Evolutionary conservation across 108 stramenopile genomes (phyloP).

Genomic region (Fistulifera pelliculosa): DNA sequence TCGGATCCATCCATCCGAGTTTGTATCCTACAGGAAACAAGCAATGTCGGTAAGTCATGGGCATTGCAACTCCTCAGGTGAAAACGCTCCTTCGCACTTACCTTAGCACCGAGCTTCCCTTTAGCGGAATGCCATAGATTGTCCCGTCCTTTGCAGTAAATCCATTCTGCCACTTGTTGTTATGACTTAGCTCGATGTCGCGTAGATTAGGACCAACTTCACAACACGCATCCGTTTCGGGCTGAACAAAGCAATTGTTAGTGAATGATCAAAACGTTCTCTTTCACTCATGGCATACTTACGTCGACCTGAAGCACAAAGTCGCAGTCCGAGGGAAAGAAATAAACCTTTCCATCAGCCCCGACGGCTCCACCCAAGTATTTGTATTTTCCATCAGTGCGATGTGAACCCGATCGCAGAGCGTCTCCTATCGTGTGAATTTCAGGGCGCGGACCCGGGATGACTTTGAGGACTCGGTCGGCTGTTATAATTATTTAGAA

Average conservation of each 20-base stretch:
- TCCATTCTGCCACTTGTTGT: slow-evolving; percentile 93
- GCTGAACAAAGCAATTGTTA: no score
- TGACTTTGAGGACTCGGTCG: no score
- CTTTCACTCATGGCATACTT: slow-evolving; percentile 10
- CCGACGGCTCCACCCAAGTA: slow-evolving; percentile 69
- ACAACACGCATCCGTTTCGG: no score
- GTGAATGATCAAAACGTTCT: neutral
- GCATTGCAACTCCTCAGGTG: slow-evolving; percentile 62
- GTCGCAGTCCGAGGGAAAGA: slow-evolving; percentile 71
- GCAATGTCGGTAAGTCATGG: slow-evolving; percentile 3
- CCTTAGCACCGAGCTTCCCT: slow-evolving; percentile 56
- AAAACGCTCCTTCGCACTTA: slow-evolving; percentile 3
- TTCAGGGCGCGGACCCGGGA: no score
- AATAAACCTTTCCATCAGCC: slow-evolving; percentile 67
- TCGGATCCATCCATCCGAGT: no score
- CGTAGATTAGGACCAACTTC: slow-evolving; percentile 61
- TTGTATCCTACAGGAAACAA: no score
- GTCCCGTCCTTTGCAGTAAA: slow-evolving; percentile 44
- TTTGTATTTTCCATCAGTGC: slow-evolving; percentile 82
- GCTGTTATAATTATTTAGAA: no score
- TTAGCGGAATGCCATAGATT: slow-evolving; percentile 77
- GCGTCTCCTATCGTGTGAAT: no score
- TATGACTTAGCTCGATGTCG: slow-evolving; percentile 49
- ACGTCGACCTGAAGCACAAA: slow-evolving; percentile 65
- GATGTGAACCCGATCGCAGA: slow-evolving; percentile 52